Evolutionary conservation across 345 rosid genomes (phyloP), one percentile per base, ranked within the genome.

Genomic region (Eucalyptus fibrosa): DNA sequence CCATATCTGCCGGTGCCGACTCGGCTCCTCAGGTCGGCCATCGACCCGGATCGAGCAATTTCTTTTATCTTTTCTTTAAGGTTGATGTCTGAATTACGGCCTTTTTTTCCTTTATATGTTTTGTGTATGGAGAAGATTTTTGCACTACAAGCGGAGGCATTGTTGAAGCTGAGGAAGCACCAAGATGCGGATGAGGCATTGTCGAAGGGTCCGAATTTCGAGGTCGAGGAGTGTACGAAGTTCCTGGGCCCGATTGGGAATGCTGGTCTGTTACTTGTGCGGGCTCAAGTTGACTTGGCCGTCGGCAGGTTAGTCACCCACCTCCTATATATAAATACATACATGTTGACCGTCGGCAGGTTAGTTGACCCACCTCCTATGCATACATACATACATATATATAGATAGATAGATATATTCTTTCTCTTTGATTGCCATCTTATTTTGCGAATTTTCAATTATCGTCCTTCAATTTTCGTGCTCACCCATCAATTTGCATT

Each of bases 101-200:
- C 26, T 32, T 2, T 8, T 37, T 42, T 30, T 45, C 83, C 24
- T 42, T 21, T 7, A 4, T 53, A 24, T 56, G 56, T 89, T 19
- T 50, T 45, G 69, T 45, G 40, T 51, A 85, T 51, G 69, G 21
- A 34, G 72, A 65, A 97, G 94, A 94, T 98, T 12, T 96, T 92
- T 91, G 95, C 99, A 87, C 92, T 98, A 91, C 97, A 95, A 96
- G 97, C 99, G 44, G 99, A 98, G 94, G 99, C 99, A 16, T 91
- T 94, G 86, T 55, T 98, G 90, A 98, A 93, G 92, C 93, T 95
- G 7, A 94, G 92, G 56, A 96, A 93, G 91, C 97, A 97, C 92
- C 96, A 96, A 90, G 97, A 96, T 30, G 99, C 99, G 1, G 96
- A 93, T 49, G 95, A 94, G 34, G 92, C 94, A 87, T 88, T 96